Evolutionary conservation across 2,329 filamentous ascomycete genomes (phyloP).

Genomic region (Myriangium duriaei): DNA sequence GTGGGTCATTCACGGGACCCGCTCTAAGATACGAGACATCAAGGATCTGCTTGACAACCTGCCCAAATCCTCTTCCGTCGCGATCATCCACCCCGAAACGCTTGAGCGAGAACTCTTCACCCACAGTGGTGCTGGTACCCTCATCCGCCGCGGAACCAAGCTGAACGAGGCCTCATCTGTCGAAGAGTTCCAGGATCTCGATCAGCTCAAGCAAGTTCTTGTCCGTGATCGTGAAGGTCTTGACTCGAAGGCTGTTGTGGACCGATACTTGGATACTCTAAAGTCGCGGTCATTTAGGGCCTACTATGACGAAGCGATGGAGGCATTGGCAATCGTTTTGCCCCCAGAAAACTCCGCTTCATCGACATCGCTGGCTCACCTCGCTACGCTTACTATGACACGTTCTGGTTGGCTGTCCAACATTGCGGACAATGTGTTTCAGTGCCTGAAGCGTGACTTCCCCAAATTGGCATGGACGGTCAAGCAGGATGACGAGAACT

Average conservation of each 20-base stretch:
- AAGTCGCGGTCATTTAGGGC: constrained; percentile 71
- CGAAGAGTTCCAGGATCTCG: constrained; percentile 61
- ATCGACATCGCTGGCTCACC: constrained; percentile 58
- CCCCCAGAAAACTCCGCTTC: constrained; percentile 55
- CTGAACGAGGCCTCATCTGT: constrained; percentile 61
- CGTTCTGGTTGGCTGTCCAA: constrained; percentile 92
- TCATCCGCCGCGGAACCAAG: constrained; percentile 87
- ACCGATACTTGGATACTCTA: constrained; percentile 73
- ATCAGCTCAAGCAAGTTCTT: constrained; percentile 69
- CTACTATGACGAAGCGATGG: constrained; percentile 90
- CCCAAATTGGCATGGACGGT: constrained; percentile 93
- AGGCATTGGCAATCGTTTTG: constrained; percentile 79
- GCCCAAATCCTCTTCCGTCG: constrained; percentile 84
- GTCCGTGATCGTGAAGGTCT: constrained; percentile 70
- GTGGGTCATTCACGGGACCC: constrained; percentile 90
- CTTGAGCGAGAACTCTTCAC: constrained; percentile 96
- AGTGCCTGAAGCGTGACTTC: constrained; percentile 85
- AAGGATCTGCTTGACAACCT: constrained; percentile 83
- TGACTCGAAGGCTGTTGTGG: constrained; percentile 71
- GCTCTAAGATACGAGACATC: constrained; percentile 95
- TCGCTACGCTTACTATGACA: constrained; percentile 84
- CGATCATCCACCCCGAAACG: constrained; percentile 92
- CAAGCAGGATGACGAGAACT: constrained; percentile 86
- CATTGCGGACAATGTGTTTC: constrained; percentile 88
- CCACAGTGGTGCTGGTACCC: constrained; percentile 83